Conservation (phyloP, 768 basidiomycete species). For the Agaricus blazei region DNA sequence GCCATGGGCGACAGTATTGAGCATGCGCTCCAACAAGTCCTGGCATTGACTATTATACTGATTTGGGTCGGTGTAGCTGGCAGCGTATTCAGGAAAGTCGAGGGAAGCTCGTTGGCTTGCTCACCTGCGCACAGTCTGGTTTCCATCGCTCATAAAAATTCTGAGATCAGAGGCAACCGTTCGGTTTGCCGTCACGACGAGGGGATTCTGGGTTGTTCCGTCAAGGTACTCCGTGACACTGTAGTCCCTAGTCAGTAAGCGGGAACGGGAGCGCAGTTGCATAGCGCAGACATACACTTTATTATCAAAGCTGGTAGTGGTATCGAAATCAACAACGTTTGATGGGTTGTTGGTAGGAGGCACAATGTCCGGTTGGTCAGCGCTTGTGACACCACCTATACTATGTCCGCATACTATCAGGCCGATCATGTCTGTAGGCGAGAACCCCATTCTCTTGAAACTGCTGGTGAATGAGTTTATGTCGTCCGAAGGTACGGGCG, state of each 20-base stretch:
- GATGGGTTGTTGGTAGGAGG: slow-evolving; percentile 21
- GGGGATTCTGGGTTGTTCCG: slow-evolving; percentile 28
- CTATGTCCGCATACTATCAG: slow-evolving; percentile 49
- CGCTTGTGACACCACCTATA: slow-evolving; percentile 42
- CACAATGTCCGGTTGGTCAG: slow-evolving; percentile 41
- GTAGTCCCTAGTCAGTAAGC: neutral
- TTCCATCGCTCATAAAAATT: slow-evolving; percentile 29
- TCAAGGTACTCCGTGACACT: slow-evolving; percentile 32
- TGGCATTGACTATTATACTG: slow-evolving; percentile 35
- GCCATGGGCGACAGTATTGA: slow-evolving; percentile 40
- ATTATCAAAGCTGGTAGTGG: slow-evolving; percentile 37
- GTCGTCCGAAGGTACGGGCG: slow-evolving; percentile 39
- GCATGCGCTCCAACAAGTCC: slow-evolving; percentile 37
- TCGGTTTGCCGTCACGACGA: slow-evolving; percentile 27
- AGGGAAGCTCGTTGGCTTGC: neutral
- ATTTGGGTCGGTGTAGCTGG: slow-evolving; percentile 25
- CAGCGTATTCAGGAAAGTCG: slow-evolving; percentile 1
- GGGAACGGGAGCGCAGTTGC: neutral
- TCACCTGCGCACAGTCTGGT: slow-evolving; percentile 28
- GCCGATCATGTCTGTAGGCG: slow-evolving; percentile 42
- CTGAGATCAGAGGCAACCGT: slow-evolving; percentile 32
- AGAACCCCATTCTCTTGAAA: slow-evolving; percentile 41
- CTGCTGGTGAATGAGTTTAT: slow-evolving; percentile 31
- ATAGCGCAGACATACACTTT: slow-evolving; percentile 23
- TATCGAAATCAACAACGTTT: slow-evolving; percentile 33